Evolutionary conservation across 768 basidiomycete species (phyloP).

Genomic region (Termitomyces sp.): DNA sequence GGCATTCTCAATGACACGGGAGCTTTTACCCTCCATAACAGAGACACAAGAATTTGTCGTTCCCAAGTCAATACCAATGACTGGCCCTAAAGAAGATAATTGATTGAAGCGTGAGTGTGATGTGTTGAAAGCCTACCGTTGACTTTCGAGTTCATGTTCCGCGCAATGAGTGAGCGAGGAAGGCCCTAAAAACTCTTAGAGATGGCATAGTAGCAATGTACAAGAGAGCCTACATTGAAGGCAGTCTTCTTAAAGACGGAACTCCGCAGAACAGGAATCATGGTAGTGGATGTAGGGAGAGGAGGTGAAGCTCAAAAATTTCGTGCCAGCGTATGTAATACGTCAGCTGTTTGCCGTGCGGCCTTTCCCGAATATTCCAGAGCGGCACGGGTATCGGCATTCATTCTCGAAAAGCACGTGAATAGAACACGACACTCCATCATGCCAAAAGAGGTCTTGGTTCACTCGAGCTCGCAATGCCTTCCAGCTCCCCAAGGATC

Average conservation of each 20-base stretch:
- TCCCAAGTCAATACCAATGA: constrained; percentile 95
- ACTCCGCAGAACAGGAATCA: constrained; percentile 65
- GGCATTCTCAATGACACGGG: constrained; percentile 94
- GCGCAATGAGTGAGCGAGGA: constrained; percentile 71
- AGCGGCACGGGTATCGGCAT: constrained; percentile 20
- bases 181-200: constrained; percentile 40
- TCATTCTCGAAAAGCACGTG: background rate
- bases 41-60: constrained; percentile 91
- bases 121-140: constrained; percentile 48
- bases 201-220: background rate
- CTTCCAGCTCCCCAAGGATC: constrained; percentile 30
- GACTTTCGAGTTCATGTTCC: constrained; percentile 96
- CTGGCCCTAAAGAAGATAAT: constrained; percentile 51
- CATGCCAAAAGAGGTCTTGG: background rate
- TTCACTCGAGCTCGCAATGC: constrained; percentile 13
- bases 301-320: constrained; percentile 40
- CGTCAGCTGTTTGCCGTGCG: constrained; percentile 27
- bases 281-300: constrained; percentile 51
- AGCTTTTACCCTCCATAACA: constrained; percentile 93
- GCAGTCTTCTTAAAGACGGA: constrained; percentile 49
- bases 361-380: constrained; percentile 36
- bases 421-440: background rate
- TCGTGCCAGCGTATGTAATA: constrained; percentile 31
- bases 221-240: constrained; percentile 47
- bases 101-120: constrained; percentile 1